phyloP scores from a whole-genome alignment of 371 early-diverging fungal genomes.

The Dinochytrium kinnereticum region DNA sequence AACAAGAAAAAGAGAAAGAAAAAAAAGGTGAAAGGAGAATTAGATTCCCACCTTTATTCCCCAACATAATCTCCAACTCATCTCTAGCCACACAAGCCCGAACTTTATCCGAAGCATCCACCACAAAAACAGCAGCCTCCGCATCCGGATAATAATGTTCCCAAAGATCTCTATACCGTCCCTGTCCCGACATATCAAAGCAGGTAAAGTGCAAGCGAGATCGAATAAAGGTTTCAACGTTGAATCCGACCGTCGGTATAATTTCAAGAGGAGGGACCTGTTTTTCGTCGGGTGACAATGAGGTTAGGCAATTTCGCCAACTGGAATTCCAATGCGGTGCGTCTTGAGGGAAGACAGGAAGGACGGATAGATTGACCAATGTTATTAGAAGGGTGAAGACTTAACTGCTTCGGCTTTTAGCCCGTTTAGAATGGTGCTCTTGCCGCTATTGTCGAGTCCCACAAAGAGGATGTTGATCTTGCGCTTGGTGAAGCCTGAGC shows the following conservation, averaged over 20 bases:
- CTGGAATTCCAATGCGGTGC: background rate
- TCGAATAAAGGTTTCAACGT: slow-evolving; percentile 34
- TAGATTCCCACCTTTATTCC: slow-evolving; percentile 27
- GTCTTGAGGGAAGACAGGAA: background rate
- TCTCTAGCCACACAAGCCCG: slow-evolving; percentile 44
- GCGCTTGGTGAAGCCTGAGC: slow-evolving; percentile 30
- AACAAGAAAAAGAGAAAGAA: no score
- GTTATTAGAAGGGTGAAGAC: background rate
- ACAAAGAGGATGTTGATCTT: slow-evolving; percentile 39
- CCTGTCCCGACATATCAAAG: slow-evolving; percentile 53
- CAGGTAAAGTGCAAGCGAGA: slow-evolving; percentile 35
- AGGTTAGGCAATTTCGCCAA: no score
- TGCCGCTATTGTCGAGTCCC: slow-evolving; percentile 47
- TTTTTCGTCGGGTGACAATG: background rate
- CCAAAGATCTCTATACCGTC: slow-evolving; percentile 48
- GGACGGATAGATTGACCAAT: background rate
- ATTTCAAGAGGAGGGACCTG: slow-evolving; percentile 30
- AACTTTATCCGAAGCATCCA: slow-evolving; percentile 40
- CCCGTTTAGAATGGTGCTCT: slow-evolving; percentile 37
- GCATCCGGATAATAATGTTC: slow-evolving; percentile 39
- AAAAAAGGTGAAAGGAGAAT: background rate
- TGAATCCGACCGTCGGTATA: slow-evolving; percentile 45
- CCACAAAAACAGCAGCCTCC: slow-evolving; percentile 43
- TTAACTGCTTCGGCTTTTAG: slow-evolving; percentile 27
- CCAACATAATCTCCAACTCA: slow-evolving; percentile 40